Base-by-base conservation (phyloP, 2,329 filamentous ascomycete species). In the Cercospora sojina region DNA sequence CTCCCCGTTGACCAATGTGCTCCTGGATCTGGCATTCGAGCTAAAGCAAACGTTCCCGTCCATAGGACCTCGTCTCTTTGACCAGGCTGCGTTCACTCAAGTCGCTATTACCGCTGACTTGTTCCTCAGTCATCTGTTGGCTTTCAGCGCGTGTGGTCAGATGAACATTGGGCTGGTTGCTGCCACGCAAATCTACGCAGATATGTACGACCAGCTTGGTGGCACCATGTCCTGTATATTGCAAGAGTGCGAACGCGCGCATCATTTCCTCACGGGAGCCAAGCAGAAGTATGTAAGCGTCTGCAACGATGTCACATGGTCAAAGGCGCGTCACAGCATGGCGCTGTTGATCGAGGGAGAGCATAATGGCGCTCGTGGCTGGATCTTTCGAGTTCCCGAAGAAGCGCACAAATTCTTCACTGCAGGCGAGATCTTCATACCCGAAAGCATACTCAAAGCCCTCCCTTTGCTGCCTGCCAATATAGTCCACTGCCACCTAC, bases 171-270 rank as follows among this genome's bases (percentile, higher is more conserved):
- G 18, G 7, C 25, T 23, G 1, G 43, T 62, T 13, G 31, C 47
- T 16, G 29, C 31, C 49, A 55, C 43, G 18, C 60, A 62, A 23
- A 62, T 62, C n/a, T 62, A 62, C 31, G 20, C 23, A 13, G 60
- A 62, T 9, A 53, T 62, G 43, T 25, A 55, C 29, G 60, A 62
- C 49, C 10, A 32, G 25, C 49, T 62, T 8, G 10, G 53, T 23
- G 60, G 5, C 13, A 31, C 25, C n/a, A 43, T 62, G 31, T 20
- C 35, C 12, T 32, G 13, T 13, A 12, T 3, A 2, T 5, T 62
- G 4, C 10, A 49, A 49, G 43, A 49, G 43, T 13, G 4, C 10
- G 43, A 49, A 7, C 43, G 43, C 3, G 58, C 18, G 35, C 20
- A 29, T n/a, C 2, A 25, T 3, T 43, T 35, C 4, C 1, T 4